Percentiles rank a stretch among this genome's conserved stretches.
Conservation (phyloP, 441 rosid genomes). For the Francoa sonchifolia region DNA sequence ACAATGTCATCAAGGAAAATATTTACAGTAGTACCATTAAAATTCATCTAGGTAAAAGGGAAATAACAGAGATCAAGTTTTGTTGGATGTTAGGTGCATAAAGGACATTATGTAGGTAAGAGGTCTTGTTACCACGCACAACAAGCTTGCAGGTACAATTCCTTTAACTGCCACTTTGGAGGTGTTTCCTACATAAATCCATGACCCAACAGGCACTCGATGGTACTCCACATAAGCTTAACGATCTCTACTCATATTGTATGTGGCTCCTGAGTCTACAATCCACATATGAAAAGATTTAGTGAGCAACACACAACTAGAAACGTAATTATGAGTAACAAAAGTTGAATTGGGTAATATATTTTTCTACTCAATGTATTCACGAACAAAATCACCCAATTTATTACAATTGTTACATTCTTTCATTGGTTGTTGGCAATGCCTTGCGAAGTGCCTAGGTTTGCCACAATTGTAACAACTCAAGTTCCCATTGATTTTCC, state of each 20-base stretch:
- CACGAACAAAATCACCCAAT: not conserved
- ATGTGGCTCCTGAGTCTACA: slow-evolving; percentile 5
- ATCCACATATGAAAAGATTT: not conserved
- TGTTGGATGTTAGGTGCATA: not conserved
- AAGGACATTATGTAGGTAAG: no score
- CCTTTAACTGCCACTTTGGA: slow-evolving; percentile 3
- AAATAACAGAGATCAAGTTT: no score
- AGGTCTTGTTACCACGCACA: not conserved
- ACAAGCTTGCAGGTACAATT: not conserved
- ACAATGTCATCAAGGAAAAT: no score
- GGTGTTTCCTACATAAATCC: slow-evolving; percentile 5
- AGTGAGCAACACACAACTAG: not conserved
- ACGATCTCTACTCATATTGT: not conserved
- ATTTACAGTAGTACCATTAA: no score
- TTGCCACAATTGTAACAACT: not conserved
- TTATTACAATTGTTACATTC: not conserved
- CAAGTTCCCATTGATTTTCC: not conserved
- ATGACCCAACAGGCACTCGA: not conserved
- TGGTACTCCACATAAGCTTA: slow-evolving; percentile 1
- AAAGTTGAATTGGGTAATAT: no score
- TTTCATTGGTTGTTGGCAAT: not conserved
- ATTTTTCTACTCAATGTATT: slow-evolving; percentile 2
- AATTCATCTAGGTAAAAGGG: no score
- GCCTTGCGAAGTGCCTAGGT: not conserved
- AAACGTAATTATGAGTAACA: not conserved